Conservation (phyloP, 2,329 filamentous ascomycete species). For the Stemphylium vesicarium region DNA sequence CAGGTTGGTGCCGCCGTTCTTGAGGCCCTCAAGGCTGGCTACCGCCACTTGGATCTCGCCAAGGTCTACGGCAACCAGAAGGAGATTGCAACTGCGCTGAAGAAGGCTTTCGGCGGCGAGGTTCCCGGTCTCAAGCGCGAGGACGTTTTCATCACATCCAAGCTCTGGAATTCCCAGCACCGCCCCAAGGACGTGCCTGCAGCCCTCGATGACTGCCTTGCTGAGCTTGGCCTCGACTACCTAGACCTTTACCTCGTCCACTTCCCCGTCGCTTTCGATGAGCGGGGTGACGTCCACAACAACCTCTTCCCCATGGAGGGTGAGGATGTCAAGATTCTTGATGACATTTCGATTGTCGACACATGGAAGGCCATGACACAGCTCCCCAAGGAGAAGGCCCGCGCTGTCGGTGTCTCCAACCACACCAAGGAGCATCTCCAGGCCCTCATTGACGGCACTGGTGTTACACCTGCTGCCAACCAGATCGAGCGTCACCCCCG, state of each 20-base stretch:
- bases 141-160: constrained; percentile 63
- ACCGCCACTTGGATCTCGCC: constrained; percentile 40
- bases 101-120: constrained; percentile 47
- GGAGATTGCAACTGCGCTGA: constrained; percentile 36
- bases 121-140: constrained; percentile 57
- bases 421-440: constrained; percentile 53
- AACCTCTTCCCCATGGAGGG: constrained; percentile 34
- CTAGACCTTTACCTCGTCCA: constrained; percentile 87
- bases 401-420: constrained; percentile 40
- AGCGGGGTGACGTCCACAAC: constrained; percentile 49
- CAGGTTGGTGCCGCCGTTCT: constrained; percentile 52
- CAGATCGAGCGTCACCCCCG: constrained; percentile 42
- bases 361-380: constrained; percentile 50
- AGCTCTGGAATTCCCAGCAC: constrained; percentile 92
- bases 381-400: constrained; percentile 44
- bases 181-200: constrained; percentile 68
- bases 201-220: constrained; percentile 74
- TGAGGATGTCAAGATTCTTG: constrained; percentile 31
- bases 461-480: constrained; percentile 37
- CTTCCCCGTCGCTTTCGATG: constrained; percentile 64
- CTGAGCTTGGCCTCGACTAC: constrained; percentile 82
- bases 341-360: constrained; percentile 64
- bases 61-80: constrained; percentile 43
- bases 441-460: constrained; percentile 57
- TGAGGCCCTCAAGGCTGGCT: constrained; percentile 41